Conservation (phyloP, 805 yeast genomes). For the Wickerhamomyces chambardii region DNA sequence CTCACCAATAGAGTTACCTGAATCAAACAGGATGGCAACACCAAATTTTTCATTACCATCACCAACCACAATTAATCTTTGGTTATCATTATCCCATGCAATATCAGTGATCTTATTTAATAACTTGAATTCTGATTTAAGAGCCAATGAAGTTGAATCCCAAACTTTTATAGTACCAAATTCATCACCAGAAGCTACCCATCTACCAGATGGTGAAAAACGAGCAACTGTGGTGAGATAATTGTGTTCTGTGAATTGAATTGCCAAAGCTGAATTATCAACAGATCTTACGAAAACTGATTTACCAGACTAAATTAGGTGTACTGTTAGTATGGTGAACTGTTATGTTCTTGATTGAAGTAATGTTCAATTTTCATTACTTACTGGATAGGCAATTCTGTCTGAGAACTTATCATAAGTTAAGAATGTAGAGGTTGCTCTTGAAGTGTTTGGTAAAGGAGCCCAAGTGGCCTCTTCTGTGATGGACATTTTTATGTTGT, state of each 20-base stretch:
- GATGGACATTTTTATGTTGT: conserved; percentile 10
- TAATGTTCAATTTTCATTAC: conserved; percentile 1
- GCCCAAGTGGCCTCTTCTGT: conserved; percentile 36
- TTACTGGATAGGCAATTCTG: conserved; percentile 62
- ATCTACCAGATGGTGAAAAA: conserved; percentile 85
- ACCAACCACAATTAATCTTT: conserved; percentile 89
- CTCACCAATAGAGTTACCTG: conserved; percentile 97
- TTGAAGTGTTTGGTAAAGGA: conserved; percentile 71
- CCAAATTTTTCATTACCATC: conserved; percentile 90
- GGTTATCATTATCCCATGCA: conserved; percentile 87
- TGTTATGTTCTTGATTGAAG: neutral
- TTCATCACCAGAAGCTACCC: conserved; percentile 87
- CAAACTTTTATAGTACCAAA: conserved; percentile 86
- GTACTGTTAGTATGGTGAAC: neutral
- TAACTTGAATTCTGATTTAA: conserved; percentile 77
- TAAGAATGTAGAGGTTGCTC: conserved; percentile 63
- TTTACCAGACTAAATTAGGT: conserved; percentile 44
- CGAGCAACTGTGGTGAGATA: conserved; percentile 72
- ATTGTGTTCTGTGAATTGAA: conserved; percentile 72
- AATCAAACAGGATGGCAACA: conserved; percentile 86
- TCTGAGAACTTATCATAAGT: conserved; percentile 66
- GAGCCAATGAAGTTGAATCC: conserved; percentile 53
- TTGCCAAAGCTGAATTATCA: conserved; percentile 35
- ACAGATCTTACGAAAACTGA: conserved; percentile 67
- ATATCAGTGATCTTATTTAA: conserved; percentile 70